phyloP scores from a whole-genome alignment of 345 rosid genomes.

The Garcia nutans region DNA sequence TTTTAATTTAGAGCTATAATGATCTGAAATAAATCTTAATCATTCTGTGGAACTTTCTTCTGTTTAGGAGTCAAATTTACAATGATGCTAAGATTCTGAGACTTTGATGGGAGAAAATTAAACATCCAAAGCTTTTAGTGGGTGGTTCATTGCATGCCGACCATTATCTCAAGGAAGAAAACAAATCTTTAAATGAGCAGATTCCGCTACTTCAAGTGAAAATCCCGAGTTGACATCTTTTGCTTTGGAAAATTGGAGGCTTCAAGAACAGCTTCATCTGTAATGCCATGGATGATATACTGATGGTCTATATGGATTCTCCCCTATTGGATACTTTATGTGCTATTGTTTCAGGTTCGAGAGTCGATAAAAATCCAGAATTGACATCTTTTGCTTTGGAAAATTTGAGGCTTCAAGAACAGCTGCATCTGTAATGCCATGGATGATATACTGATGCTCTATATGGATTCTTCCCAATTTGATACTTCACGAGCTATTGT shows the following conservation, averaged over 20 bases:
- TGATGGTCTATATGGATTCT: slow-evolving; percentile 8
- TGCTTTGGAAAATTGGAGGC: slow-evolving; percentile 64
- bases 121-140: slow-evolving; percentile 50
- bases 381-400: slow-evolving; percentile 55
- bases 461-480: slow-evolving; percentile 10
- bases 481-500: slow-evolving; percentile 18
- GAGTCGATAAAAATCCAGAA: slow-evolving; percentile 16
- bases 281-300: slow-evolving; percentile 33
- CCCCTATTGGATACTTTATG: no score
- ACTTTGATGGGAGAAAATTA: slow-evolving; percentile 48
- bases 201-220: slow-evolving; percentile 58
- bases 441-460: slow-evolving; percentile 20
- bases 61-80: no score
- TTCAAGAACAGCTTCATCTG: slow-evolving; percentile 64
- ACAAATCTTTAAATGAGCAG: slow-evolving; percentile 55
- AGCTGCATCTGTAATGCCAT: slow-evolving; percentile 57
- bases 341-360: no score
- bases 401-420: slow-evolving; percentile 63
- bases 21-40: not conserved
- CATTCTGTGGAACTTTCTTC: no score
- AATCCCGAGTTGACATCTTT: slow-evolving; percentile 54
- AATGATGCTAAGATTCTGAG: slow-evolving; percentile 49
- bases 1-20: not conserved
- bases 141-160: slow-evolving; percentile 50
- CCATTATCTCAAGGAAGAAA: slow-evolving; percentile 59